phyloP scores from a whole-genome alignment of 148 eudicot species.

The Limonium bicolor region DNA sequence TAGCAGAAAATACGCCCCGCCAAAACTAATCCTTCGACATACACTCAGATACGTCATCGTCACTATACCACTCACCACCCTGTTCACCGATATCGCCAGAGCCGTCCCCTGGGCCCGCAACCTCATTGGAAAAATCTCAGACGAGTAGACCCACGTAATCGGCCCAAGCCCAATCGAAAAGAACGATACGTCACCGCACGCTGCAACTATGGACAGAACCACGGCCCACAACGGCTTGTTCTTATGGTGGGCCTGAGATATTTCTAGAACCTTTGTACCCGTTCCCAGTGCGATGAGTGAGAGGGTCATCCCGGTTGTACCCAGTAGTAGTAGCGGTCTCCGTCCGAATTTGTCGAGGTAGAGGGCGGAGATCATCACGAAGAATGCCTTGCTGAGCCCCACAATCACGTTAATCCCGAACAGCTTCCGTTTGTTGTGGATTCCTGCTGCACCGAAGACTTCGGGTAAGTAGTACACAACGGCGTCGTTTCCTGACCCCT shows the following conservation, averaged over 20 bases:
- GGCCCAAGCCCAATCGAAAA: conserved; percentile 96
- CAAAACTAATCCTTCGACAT: conserved; percentile 42
- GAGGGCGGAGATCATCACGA: conserved; percentile 60
- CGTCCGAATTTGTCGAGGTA: conserved; percentile 67
- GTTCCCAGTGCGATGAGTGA: conserved; percentile 43
- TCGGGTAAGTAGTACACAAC: conserved; percentile 85
- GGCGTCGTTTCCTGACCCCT: conserved; percentile 91
- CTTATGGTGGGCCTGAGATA: conserved; percentile 29
- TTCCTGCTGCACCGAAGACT: conserved; percentile 78
- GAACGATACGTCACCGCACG: conserved; percentile 74
- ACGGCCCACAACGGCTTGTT: conserved; percentile 85
- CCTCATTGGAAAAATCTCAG: conserved; percentile 79
- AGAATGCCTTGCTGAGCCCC: conserved; percentile 66
- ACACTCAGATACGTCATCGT: conserved; percentile 66
- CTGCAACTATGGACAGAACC: conserved; percentile 41
- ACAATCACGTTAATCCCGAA: conserved; percentile 65
- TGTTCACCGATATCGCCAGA: conserved; percentile 66
- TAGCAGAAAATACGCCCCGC: conserved; percentile 60
- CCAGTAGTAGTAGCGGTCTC: conserved; percentile 60
- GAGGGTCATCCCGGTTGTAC: conserved; percentile 51
- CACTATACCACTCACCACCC: conserved; percentile 69
- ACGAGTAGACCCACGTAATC: conserved; percentile 91
- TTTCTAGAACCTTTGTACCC: conserved; percentile 53
- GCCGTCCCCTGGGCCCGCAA: conserved; percentile 78
- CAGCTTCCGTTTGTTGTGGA: conserved; percentile 23